These are phyloP conservation scores for Alternaria atra DNA, from an alignment of 2,329 filamentous ascomycete species.

Conservation along the genomic window DNA sequence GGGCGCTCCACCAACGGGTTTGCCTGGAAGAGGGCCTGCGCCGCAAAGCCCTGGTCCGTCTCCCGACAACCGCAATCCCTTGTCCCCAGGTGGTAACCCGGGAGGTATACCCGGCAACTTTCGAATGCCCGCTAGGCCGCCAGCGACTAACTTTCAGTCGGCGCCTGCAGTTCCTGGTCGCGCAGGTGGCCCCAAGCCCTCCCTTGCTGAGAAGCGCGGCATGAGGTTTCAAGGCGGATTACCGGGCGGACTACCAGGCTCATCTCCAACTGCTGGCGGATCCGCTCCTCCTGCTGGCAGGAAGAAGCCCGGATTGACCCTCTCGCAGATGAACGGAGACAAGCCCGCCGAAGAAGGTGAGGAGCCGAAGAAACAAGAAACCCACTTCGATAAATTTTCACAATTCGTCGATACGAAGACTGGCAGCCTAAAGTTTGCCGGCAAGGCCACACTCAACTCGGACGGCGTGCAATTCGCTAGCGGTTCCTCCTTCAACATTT, in stretches of 20 bases:
- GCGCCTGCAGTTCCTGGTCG: conserved; percentile 59
- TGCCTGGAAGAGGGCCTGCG: conserved; percentile 34
- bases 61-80: conserved; percentile 26
- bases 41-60: conserved; percentile 40
- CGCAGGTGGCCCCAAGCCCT: conserved; percentile 61
- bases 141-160: conserved; percentile 56
- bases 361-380: conserved; percentile 46
- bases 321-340: conserved; percentile 56
- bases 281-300: conserved; percentile 45
- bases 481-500: conserved; percentile 90
- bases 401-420: conserved; percentile 92
- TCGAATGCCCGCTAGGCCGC: conserved; percentile 55
- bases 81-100: conserved; percentile 38
- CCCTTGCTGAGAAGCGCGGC: conserved; percentile 73
- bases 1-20: conserved; percentile 59
- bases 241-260: conserved; percentile 61
- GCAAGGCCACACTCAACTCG: conserved; percentile 88
- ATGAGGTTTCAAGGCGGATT: conserved; percentile 70
- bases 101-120: conserved; percentile 57
- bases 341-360: conserved; percentile 22
- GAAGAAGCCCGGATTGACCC: conserved; percentile 55
- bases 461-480: conserved; percentile 92
- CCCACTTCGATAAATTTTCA: conserved; percentile 71
- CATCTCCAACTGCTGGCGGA: conserved; percentile 52
- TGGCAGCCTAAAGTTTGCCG: conserved; percentile 90